Base-by-base conservation (phyloP, 306 rosid genomes). In the Gillenia trifoliata region DNA sequence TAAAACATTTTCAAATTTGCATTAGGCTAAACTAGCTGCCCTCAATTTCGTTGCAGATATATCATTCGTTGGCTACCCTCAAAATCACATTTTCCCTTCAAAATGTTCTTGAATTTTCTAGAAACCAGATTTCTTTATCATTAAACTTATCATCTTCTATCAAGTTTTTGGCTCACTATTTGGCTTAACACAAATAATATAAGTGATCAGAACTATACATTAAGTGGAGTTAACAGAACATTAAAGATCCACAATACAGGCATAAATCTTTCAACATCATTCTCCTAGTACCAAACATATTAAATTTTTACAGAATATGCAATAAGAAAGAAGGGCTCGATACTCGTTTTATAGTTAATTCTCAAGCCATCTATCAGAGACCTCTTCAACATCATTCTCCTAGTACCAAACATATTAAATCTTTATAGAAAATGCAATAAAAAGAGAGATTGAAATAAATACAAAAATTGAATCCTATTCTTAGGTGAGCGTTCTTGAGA, bases 201-300 rank as follows among this genome's bases (percentile, higher is more conserved):
- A 12, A 28, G 29, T 29, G 60, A 69, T 36, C 11, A 36, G 11
- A 50, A 20, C 20, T 26, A 60, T 26, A 16, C 31, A 60, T 25
- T 15, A 49, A 47, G 28, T 29, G 19, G 13, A 20, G 13, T 5
- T 33, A n/a, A 34, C 49, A 36, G 36, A 22, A 29, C 30, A 43
- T 43, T 25, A 45, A 68, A 16, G 38, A 68, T 40, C 62, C 45
- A 70, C 63, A 52, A 70, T 4, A 30, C n/a, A 69, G 6, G 73
- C 20, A 31, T 30, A 52, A 70, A 54, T 54, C 15, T 73, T 55
- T 88, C 82, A 49, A 83, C 75, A 68, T 93, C 98, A 87, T 93
- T 93, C 80, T 91, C 92, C 98, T 93, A 94, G 67, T 72, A 23
- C 75, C 71, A 76, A 73, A 79, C 66, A 25, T 55, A 73, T 56